Evolutionary conservation across 352 stramenopile genomes (phyloP), one percentile per base, ranked within the genome.

Genomic region (Pythium dissimile): DNA sequence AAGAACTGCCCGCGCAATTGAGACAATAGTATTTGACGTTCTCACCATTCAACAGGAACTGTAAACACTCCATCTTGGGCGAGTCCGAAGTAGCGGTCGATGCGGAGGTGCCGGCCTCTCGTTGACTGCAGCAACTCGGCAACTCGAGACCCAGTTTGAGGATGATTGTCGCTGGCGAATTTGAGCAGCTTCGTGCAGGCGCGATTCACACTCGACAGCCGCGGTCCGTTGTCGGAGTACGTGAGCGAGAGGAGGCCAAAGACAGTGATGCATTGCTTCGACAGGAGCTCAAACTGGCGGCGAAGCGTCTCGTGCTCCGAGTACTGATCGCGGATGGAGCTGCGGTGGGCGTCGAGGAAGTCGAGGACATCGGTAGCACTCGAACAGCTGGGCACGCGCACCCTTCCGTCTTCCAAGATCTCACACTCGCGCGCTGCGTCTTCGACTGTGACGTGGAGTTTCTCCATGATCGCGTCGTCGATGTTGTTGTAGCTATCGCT

Each of bases 361-460:
- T 69, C 55, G 15, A 65, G 43, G n/a, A 69, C 48, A 3, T 52
- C 13, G 2, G 32, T 10, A 2, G 50, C 54, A 16, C 44, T 30
- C 11, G 32, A 13, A 53, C 47, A 75, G 32, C 18, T 84, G 50
- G 44, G 52, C 8, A 67, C 75, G 51, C 69, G 72, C 1, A 86
- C 62, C 49, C 60, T 28, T 7, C 73, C 75, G 27, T 76, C 76
- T 12, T 72, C 62, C 9, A 86, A 54, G 16, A 88, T 57, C 16
- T 55, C 51, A 64, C 75, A 88, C 0, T 68, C 44, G 7, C 67
- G 64, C 24, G 50, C 66, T 3, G 41, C 27, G 12, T 84, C 75
- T 63, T 88, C 78, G 5, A 88, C 62, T 1, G 80, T 66, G 27
- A 88, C 49, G 9, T 42, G 41, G 7, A 80, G 27, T 34, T 63